phyloP scores from a whole-genome alignment of 202 grass and related monocot species.

The Dendrocalamus latiflorus region DNA sequence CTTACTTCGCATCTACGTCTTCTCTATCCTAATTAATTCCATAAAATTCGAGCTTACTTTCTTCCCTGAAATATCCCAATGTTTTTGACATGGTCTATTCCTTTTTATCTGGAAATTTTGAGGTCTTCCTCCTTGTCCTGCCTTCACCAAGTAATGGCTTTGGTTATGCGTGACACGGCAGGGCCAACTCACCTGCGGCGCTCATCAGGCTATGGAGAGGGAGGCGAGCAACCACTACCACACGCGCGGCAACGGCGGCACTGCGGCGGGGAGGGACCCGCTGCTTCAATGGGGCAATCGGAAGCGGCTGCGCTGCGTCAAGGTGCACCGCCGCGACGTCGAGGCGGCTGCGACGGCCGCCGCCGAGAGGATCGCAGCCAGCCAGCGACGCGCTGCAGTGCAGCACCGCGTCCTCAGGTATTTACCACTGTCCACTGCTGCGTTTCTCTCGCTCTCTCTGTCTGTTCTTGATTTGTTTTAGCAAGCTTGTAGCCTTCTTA shows the following conservation, averaged over 20 bases:
- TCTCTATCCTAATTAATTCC: not conserved
- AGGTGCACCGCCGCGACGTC: constrained; percentile 20
- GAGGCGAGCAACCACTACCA: constrained; percentile 36
- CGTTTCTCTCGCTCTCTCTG: too few relatives aligned
- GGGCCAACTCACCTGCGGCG: not conserved
- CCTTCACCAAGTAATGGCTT: not conserved
- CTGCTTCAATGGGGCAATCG: constrained; percentile 43
- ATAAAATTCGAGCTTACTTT: not conserved
- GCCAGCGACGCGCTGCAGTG: not conserved
- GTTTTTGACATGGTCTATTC: not conserved
- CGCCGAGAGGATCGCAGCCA: constrained; percentile 2
- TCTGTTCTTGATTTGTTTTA: not conserved
- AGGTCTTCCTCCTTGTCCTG: not conserved
- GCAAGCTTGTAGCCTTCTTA: too few relatives aligned
- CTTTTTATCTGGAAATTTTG: not conserved
- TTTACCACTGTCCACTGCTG: too few relatives aligned
- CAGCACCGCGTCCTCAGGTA: constrained; percentile 19
- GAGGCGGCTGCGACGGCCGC: not conserved
- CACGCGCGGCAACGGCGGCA: constrained; percentile 7
- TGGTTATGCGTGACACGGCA: not conserved
- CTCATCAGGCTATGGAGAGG: constrained; percentile 19
- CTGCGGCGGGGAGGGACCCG: constrained; percentile 17
- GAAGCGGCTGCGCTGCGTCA: constrained; percentile 42
- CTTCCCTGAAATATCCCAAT: not conserved
- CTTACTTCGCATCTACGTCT: not conserved